Evolutionary conservation across 2,329 filamentous ascomycete genomes (phyloP).

Genomic region (Alternaria arborescens): DNA sequence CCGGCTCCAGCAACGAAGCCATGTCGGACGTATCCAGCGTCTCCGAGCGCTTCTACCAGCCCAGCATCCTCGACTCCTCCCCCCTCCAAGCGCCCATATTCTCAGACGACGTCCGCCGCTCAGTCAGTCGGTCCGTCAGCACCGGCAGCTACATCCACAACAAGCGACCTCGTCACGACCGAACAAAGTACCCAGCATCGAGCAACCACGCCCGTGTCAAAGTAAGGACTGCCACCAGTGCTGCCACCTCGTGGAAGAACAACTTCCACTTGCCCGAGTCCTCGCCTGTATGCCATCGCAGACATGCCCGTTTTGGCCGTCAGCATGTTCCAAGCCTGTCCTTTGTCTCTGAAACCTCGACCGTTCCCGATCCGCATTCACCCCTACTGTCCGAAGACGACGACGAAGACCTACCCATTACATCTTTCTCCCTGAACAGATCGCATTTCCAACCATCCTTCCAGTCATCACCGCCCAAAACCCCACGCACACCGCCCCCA

Average conservation of each 20-base stretch:
- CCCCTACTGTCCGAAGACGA: slow-evolving; percentile 77
- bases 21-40: slow-evolving; percentile 86
- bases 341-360: slow-evolving; percentile 77
- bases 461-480: slow-evolving; percentile 64
- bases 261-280: slow-evolving; percentile 81
- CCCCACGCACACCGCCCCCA: slow-evolving; percentile 53
- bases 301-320: slow-evolving; percentile 75
- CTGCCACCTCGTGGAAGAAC: slow-evolving; percentile 74
- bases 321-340: slow-evolving; percentile 77
- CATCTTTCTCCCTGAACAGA: slow-evolving; percentile 71
- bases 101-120: slow-evolving; percentile 75
- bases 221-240: slow-evolving; percentile 66
- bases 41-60: slow-evolving; percentile 77
- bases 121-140: slow-evolving; percentile 66
- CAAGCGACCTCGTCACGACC: slow-evolving; percentile 48
- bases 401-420: slow-evolving; percentile 78
- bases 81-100: slow-evolving; percentile 84
- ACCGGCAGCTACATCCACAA: slow-evolving; percentile 50
- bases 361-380: slow-evolving; percentile 68
- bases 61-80: slow-evolving; percentile 78
- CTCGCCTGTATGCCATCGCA: slow-evolving; percentile 81
- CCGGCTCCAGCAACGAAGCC: slow-evolving; percentile 72
- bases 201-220: slow-evolving; percentile 74
- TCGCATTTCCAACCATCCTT: slow-evolving; percentile 73
- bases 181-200: slow-evolving; percentile 50